phyloP scores from a whole-genome alignment of 768 basidiomycete species.

The Hygrophorus pudorinus region DNA sequence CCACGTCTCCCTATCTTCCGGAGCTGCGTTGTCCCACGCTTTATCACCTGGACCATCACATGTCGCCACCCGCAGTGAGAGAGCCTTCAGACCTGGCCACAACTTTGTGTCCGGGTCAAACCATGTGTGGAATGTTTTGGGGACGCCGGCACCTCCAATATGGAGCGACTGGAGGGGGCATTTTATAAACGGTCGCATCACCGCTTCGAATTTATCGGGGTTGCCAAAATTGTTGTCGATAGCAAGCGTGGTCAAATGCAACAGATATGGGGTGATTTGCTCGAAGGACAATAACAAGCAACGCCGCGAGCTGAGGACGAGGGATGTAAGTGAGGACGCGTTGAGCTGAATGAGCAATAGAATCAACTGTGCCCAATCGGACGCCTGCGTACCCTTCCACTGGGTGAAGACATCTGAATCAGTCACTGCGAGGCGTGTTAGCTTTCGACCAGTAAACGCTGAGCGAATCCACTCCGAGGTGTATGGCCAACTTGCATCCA shows the following conservation, averaged over 20 bases:
- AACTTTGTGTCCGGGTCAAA: background rate
- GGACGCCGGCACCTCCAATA: background rate
- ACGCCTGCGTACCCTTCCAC: background rate
- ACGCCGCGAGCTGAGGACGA: background rate
- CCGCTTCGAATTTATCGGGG: background rate
- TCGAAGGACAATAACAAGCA: constrained; percentile 1
- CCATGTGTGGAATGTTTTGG: background rate
- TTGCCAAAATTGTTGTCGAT: background rate
- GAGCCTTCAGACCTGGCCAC: background rate
- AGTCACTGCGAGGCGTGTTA: background rate
- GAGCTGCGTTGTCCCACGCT: no score
- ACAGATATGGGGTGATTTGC: background rate
- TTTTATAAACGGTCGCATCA: background rate
- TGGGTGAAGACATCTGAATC: no score
- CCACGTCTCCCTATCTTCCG: no score
- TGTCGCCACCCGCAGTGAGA: background rate
- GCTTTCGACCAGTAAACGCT: background rate
- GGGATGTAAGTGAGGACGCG: background rate
- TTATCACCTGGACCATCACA: no score
- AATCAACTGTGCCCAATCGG: background rate
- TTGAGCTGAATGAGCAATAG: background rate
- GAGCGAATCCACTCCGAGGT: background rate
- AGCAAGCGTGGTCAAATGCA: background rate
- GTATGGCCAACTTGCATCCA: background rate
- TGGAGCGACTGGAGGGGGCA: background rate